Evolutionary conservation across 2,329 filamentous ascomycete genomes (phyloP), one percentile per base, ranked within the genome.

Genomic region (Cercospora nicotianae): DNA sequence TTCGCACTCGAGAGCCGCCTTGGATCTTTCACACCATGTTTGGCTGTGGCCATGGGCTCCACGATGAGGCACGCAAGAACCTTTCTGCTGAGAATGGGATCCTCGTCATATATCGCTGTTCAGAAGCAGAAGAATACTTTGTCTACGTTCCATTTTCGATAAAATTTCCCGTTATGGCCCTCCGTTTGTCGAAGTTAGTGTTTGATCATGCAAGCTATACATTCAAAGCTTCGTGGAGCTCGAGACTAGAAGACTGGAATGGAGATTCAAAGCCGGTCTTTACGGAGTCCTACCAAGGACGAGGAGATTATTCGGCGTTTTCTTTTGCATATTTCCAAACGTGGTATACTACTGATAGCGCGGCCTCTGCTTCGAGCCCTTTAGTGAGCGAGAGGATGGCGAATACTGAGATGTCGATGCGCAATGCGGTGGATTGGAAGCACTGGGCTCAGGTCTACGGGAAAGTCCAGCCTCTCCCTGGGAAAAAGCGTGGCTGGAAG

Each of bases 41-140:
- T 20, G 45, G 51, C 3, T 12, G 55, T 39, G 36, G 16, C 36
- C 16, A 39, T 39, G 36, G 36, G 6, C 36, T n/a, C 16, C 16
- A 13, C 16, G 2, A n/a, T n/a, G 36, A 39, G 36, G 36, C n/a
- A n/a, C 36, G 16, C 6, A n/a, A 39, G 2, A n/a, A 39, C 6
- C 3, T n/a, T 39, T 8, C 36, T 39, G 36, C 36, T 39, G 16
- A 39, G 1, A n/a, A 39, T 55, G 60, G 39, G 3, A 33, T 63
- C 13, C 42, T 63, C 6, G n/a, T 63, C n/a, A 53, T 16, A 7
- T 63, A 63, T 33, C 60, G 60, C 9, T 63, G 60, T 60, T 10
- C 33, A 10, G 58, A 36, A 33, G 31, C 10, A 23, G 28, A 53
- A 36, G 60, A 63, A 26, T 53, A 63, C 13, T 53, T 53, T 23